phyloP scores from a whole-genome alignment of 2,329 filamentous ascomycete species.

The Aspergillus sp. region DNA sequence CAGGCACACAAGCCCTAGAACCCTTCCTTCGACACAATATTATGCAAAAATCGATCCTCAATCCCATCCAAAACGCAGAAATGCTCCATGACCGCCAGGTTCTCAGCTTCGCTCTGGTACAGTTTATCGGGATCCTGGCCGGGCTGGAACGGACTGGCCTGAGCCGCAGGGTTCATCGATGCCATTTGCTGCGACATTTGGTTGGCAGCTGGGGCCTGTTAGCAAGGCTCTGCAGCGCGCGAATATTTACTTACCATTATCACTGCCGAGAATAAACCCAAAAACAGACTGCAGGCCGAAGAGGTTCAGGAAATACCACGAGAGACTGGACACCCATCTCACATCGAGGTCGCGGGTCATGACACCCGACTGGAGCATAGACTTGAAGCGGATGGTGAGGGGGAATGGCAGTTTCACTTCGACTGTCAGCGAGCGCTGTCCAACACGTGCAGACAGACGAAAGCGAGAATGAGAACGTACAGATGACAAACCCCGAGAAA shows the following conservation, averaged over 20 bases:
- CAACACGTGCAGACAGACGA: background rate
- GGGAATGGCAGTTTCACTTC: slow-evolving; percentile 96
- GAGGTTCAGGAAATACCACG: slow-evolving; percentile 97
- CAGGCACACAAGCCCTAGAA: slow-evolving; percentile 2
- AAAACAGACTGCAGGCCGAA: slow-evolving; percentile 96
- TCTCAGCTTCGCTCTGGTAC: slow-evolving; percentile 86
- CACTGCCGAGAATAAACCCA: slow-evolving; percentile 89
- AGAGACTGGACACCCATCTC: slow-evolving; percentile 95
- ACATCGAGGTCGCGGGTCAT: slow-evolving; percentile 94
- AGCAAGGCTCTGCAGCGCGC: slow-evolving; percentile 3
- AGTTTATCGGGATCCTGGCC: slow-evolving; percentile 93
- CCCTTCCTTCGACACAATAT: slow-evolving; percentile 18
- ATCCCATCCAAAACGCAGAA: slow-evolving; percentile 83
- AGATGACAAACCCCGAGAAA: slow-evolving; percentile 95
- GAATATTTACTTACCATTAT: slow-evolving; percentile 62
- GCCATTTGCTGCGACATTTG: slow-evolving; percentile 82
- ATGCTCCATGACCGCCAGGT: slow-evolving; percentile 88
- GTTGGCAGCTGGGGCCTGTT: slow-evolving; percentile 59
- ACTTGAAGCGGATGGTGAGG: slow-evolving; percentile 97
- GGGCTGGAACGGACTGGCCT: slow-evolving; percentile 69
- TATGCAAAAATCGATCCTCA: slow-evolving; percentile 68
- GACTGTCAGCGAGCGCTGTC: slow-evolving; percentile 7
- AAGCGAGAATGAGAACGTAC: slow-evolving; percentile 45
- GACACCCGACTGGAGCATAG: slow-evolving; percentile 95
- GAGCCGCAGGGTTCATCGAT: slow-evolving; percentile 60